Percentiles rank a stretch among this genome's conserved stretches.
Conservation (phyloP, 1,284 basidiomycete genomes). For the Vanrija humicola region DNA sequence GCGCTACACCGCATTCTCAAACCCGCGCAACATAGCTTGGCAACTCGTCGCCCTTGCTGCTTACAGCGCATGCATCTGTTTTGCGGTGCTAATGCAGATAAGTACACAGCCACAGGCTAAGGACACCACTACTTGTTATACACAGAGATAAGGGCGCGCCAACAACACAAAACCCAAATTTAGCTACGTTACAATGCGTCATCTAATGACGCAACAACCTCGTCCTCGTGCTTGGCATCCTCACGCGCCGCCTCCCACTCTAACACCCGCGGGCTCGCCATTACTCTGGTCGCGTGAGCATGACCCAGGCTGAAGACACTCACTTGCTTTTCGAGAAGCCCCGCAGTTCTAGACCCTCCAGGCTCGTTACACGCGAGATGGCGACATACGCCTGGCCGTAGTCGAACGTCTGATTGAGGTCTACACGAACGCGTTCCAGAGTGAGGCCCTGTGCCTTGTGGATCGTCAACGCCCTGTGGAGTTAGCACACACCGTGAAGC, state of each 20-base stretch:
- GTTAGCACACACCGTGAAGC: neutral
- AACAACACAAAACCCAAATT: neutral
- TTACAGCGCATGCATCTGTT: no score
- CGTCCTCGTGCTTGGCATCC: conserved; percentile 2
- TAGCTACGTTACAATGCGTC: neutral
- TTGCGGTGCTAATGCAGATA: no score
- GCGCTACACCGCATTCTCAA: no score
- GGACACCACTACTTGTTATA: neutral
- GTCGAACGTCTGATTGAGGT: conserved; percentile 52
- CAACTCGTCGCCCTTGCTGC: no score
- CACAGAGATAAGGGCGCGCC: neutral
- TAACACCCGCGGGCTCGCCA: conserved; percentile 5
- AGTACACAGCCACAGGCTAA: neutral
- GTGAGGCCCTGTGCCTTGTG: conserved; percentile 49
- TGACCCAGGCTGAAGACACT: neutral
- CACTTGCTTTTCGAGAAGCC: conserved; percentile 23
- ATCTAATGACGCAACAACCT: neutral
- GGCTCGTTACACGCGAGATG: conserved; percentile 32
- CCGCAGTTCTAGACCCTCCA: conserved; percentile 30
- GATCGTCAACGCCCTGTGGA: conserved; percentile 32
- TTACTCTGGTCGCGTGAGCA: conserved; percentile 2
- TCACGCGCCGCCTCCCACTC: conserved; percentile 6
- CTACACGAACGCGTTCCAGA: conserved; percentile 65
- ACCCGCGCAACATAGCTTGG: no score
- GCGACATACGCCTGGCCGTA: conserved; percentile 42